Evolutionary conservation across 2,329 filamentous ascomycete genomes (phyloP), one percentile per base, ranked within the genome.

Genomic region (Colletotrichum sp.): DNA sequence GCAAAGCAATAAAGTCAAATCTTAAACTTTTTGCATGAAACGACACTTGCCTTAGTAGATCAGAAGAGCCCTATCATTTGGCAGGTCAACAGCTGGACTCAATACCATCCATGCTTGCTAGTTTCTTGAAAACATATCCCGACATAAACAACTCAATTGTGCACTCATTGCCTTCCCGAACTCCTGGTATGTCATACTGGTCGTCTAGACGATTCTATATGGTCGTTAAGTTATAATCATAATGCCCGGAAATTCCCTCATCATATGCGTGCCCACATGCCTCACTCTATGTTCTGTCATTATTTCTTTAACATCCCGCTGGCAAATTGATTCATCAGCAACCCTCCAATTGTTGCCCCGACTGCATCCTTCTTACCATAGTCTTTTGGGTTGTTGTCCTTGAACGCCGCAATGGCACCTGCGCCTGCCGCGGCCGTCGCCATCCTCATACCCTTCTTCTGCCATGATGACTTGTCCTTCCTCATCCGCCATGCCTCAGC

Each of bases 401-500:
- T 78, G 62, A 78, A 73, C 10, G 77, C 77, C 24, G 77, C 77
- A 8, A 78, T 70, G 28, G 77, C 77, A 28, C 75, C 77, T 15
- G 77, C 77, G 1, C 77, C 77, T 4, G 75, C 77, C 15, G 77
- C 77, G 4, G 77, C 77, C 15, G 77, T 77, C 1, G 75, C 77
- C 34, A 78, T 62, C 57, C 36, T 68, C 15, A 62, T 69, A 6
- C 75, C 75, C 67, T 78, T 78, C 63, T 70, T 71, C 8, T 66
- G 55, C 77, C 76, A 76, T 4, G 69, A 71, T 9, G 66, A 60
- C 66, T 76, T 75, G 12, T 78, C 72, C 24, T 75, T 76, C 59
- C 77, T 62, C 72, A 76, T 71, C 12, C 63, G 36, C 77, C 77
- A 78, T 1, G 72, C 77, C 62, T 78, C 77, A 1, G 72, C 63